Evolutionary conservation across 345 rosid genomes (phyloP).

Genomic region (Linum tenue): DNA sequence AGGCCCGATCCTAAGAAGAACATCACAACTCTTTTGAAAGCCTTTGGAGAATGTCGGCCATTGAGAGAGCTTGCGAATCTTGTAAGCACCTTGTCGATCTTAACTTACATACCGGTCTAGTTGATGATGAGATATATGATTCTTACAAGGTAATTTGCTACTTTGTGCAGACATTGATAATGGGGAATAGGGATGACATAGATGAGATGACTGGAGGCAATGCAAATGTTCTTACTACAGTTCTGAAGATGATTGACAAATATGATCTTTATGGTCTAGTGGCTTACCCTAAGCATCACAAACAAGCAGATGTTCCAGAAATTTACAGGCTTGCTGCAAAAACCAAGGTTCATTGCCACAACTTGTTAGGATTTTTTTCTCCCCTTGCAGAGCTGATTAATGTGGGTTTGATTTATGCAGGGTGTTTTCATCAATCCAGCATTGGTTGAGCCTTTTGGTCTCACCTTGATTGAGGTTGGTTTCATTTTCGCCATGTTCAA

Average conservation of each 20-base stretch:
- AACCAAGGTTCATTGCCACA: slow-evolving; percentile 48
- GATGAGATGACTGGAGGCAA: slow-evolving; percentile 75
- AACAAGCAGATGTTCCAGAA: slow-evolving; percentile 90
- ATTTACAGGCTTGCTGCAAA: slow-evolving; percentile 86
- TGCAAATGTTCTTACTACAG: slow-evolving; percentile 74
- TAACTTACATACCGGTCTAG: slow-evolving; percentile 1
- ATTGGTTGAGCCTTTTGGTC: slow-evolving; percentile 93
- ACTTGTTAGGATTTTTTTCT: slow-evolving; percentile 2
- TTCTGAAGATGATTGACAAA: slow-evolving; percentile 75
- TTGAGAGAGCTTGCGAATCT: slow-evolving; percentile 94
- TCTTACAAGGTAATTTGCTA: slow-evolving; percentile 7
- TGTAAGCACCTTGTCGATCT: slow-evolving; percentile 31
- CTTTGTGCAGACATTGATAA: slow-evolving; percentile 55
- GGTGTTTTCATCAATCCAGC: slow-evolving; percentile 99
- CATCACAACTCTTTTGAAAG: slow-evolving; percentile 79
- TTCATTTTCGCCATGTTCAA: not conserved
- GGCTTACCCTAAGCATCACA: slow-evolving; percentile 96
- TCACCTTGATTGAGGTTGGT: slow-evolving; percentile 87
- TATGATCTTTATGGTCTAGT: slow-evolving; percentile 90
- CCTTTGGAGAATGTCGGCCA: slow-evolving; percentile 90
- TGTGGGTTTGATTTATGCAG: slow-evolving; percentile 25
- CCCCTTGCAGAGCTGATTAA: slow-evolving; percentile 8
- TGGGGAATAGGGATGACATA: slow-evolving; percentile 92
- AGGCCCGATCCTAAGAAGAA: slow-evolving; percentile 98
- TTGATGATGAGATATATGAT: not conserved